Base-by-base conservation (phyloP, 106 monocot genomes). In the Dendrobium nobile region DNA sequence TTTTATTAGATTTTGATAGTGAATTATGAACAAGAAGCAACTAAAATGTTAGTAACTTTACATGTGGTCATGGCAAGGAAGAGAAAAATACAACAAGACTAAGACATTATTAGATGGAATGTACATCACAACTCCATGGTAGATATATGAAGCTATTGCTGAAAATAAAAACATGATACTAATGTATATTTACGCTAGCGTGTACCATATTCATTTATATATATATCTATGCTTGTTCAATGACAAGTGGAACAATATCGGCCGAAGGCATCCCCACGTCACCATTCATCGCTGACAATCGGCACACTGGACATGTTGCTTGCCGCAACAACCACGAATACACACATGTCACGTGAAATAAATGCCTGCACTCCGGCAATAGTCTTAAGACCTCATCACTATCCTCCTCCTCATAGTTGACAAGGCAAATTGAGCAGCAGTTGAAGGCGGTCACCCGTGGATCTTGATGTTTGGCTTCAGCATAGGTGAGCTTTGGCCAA, bases 241-340 rank as follows among this genome's bases (percentile, higher is more conserved):
- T 54, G 75, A 61, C 78, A 27, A 59, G 59, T 6, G 78, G 58
- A 19, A 41, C 37, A 1, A 78, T 33, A 24, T 78, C 58, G 8
- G 51, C 54, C 3, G 59, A 33, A 15, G 78, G 78, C 55, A 28
- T 78, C 16, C 56, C 31, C 58, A 78, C 40, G 10, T 33, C 56
- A 5, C 33, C 6, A 4, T 55, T 83, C 77, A 78, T 48, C 67
- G 87, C 81, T 37, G 89, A 85, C 3, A 78, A 80, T 54, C 89
- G 89, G 80, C 89, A 89, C 72, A 89, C 74, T 9, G 87, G 89
- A 73, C 89, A 89, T 0, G 87, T 84, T 4, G 89, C 82, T 22
- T 77, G 82, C 74, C 55, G 75, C 80, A 80, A 54, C 16, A 89
- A 80, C 89, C 89, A 89, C 9, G 87, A 73, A 43, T 89, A 85